Evolutionary conservation across 768 basidiomycete species (phyloP).

Genomic region (Auricularia cornea): DNA sequence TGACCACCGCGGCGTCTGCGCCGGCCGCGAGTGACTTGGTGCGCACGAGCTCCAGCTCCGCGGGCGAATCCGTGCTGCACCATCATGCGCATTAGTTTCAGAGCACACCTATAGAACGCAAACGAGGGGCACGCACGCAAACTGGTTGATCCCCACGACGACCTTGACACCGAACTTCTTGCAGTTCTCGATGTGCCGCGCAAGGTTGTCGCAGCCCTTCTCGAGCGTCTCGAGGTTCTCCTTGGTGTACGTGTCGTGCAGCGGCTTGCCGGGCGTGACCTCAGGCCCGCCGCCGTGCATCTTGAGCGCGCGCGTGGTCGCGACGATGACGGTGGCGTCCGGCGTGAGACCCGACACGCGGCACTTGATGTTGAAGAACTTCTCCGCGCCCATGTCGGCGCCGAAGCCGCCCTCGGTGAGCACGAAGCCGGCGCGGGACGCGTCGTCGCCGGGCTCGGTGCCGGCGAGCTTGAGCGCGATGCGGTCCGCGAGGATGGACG

Average conservation of each 20-base stretch:
- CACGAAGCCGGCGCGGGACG: slow-evolving; percentile 83
- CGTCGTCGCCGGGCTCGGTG: slow-evolving; percentile 79
- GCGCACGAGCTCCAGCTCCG: slow-evolving; percentile 81
- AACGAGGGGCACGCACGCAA: slow-evolving; percentile 55
- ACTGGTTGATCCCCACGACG: slow-evolving; percentile 91
- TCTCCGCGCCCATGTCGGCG: slow-evolving; percentile 98
- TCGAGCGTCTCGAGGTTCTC: slow-evolving; percentile 85
- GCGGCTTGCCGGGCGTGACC: slow-evolving; percentile 89
- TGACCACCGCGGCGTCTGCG: slow-evolving; percentile 90
- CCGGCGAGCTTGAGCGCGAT: slow-evolving; percentile 96
- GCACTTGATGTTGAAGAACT: slow-evolving; percentile 99
- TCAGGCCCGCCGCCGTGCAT: slow-evolving; percentile 99
- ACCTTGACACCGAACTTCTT: slow-evolving; percentile 96
- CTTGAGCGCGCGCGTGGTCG: slow-evolving; percentile 94
- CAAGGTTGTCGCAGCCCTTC: slow-evolving; percentile 88
- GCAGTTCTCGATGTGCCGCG: slow-evolving; percentile 89
- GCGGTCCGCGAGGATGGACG: slow-evolving; percentile 95
- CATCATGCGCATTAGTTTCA: background rate
- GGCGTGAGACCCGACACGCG: slow-evolving; percentile 86
- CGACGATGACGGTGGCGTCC: slow-evolving; percentile 92
- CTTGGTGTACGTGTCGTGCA: slow-evolving; percentile 88
- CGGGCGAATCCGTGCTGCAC: slow-evolving; percentile 73
- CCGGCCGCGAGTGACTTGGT: slow-evolving; percentile 74
- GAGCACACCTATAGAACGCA: background rate
- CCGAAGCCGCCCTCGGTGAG: slow-evolving; percentile 98